These are phyloP conservation scores for Candida ipomoeae DNA, from an alignment of 805 yeast species.

Conservation along the genomic window DNA sequence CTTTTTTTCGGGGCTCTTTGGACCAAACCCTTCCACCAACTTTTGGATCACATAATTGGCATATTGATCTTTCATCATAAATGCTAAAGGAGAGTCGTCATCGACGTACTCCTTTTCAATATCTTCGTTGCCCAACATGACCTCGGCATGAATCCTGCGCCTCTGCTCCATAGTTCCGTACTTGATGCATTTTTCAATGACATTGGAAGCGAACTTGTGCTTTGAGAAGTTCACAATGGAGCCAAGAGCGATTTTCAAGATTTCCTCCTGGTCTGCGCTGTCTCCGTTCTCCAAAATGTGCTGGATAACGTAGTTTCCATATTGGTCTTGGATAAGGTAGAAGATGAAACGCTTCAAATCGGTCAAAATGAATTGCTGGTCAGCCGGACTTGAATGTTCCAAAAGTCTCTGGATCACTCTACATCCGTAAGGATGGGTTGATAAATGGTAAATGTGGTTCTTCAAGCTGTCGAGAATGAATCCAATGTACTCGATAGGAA, in stretches of 20 bases:
- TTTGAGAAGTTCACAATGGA: slow-evolving; percentile 80
- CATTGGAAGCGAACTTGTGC: slow-evolving; percentile 97
- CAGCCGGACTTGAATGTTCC: slow-evolving; percentile 66
- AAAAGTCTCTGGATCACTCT: slow-evolving; percentile 90
- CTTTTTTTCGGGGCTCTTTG: slow-evolving; percentile 58
- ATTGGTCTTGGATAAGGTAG: slow-evolving; percentile 87
- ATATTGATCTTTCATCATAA: slow-evolving; percentile 97
- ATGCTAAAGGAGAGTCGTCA: slow-evolving; percentile 68
- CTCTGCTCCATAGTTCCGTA: slow-evolving; percentile 66
- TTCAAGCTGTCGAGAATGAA: slow-evolving; percentile 71
- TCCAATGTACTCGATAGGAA: slow-evolving; percentile 65
- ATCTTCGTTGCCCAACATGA: slow-evolving; percentile 52
- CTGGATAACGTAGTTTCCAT: slow-evolving; percentile 96
- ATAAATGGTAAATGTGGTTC: slow-evolving; percentile 72
- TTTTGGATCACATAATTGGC: slow-evolving; percentile 97
- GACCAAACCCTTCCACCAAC: slow-evolving; percentile 73
- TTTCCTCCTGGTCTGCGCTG: slow-evolving; percentile 52
- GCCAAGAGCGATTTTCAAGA: slow-evolving; percentile 65
- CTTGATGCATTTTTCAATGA: slow-evolving; percentile 88
- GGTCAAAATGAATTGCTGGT: slow-evolving; percentile 61
- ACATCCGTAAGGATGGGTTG: slow-evolving; percentile 97
- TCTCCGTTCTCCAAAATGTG: slow-evolving; percentile 86
- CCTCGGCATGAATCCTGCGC: slow-evolving; percentile 57
- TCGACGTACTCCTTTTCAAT: slow-evolving; percentile 44
- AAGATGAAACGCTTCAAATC: slow-evolving; percentile 72